A percentile compares a stretch with the other conserved stretches of the same genome.
Conservation (phyloP, 2,329 filamentous ascomycete genomes). For the Coniella lustricola region DNA sequence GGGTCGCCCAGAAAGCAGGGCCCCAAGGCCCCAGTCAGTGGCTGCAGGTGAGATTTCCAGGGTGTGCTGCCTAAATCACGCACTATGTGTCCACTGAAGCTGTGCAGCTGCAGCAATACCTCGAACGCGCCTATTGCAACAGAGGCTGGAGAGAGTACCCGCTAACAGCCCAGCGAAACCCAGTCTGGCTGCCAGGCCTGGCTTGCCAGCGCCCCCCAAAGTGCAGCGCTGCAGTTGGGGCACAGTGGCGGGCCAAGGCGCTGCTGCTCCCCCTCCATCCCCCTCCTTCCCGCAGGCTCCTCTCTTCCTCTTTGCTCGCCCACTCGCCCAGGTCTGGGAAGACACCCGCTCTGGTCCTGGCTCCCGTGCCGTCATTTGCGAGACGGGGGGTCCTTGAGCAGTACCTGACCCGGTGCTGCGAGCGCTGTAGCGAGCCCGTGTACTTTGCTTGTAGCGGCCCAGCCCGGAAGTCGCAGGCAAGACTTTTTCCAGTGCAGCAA, state of each 20-base stretch:
- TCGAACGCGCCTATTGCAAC: neutral
- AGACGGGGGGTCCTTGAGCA: conserved; percentile 7
- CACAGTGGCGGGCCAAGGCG: neutral
- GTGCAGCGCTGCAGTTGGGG: neutral
- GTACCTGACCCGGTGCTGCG: conserved; percentile 5
- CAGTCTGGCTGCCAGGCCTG: too few species aligned
- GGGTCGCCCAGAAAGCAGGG: neutral
- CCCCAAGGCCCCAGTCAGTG: too few species aligned
- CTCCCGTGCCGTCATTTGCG: conserved; percentile 9
- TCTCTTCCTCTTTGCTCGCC: too few species aligned
- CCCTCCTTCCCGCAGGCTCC: neutral
- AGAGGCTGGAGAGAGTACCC: conserved; percentile 6
- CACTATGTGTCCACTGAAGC: conserved; percentile 1
- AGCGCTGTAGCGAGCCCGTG: neutral
- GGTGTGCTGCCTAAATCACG: conserved; percentile 3
- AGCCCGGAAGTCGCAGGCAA: neutral
- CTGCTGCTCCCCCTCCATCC: neutral
- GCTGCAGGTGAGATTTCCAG: conserved; percentile 4
- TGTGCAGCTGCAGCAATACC: neutral
- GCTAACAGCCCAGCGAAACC: neutral
- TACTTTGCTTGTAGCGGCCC: conserved; percentile 7
- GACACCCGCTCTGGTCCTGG: neutral
- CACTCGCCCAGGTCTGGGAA: neutral
- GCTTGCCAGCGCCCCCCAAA: too few species aligned
- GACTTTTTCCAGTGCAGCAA: neutral